A percentile compares a stretch with the other conserved stretches of the same genome.
Evolutionary conservation across 148 eudicot genomes (phyloP).

Genomic region (Cornus florida): DNA sequence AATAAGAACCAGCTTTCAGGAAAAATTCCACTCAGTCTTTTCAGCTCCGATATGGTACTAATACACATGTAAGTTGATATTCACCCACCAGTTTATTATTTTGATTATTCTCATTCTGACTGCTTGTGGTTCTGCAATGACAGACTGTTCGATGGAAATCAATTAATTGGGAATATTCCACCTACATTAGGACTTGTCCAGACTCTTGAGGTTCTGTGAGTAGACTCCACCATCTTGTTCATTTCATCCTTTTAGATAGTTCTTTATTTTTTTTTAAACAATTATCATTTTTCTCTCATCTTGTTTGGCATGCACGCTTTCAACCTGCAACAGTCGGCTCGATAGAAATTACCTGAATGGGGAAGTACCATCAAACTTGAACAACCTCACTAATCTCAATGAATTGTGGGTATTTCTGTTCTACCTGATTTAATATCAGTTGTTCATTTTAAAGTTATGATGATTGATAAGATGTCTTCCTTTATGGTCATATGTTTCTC

Average conservation of each 20-base stretch:
- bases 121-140: constrained; percentile 5
- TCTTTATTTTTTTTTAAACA: constrained; percentile 3
- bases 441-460: not conserved
- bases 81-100: not conserved
- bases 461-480: not conserved
- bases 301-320: not conserved
- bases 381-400: constrained; percentile 64
- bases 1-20: constrained; percentile 90
- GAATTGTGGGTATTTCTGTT: constrained; percentile 64
- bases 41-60: constrained; percentile 66
- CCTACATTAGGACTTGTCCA: constrained; percentile 60
- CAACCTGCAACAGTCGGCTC: constrained; percentile 55
- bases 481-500: not conserved
- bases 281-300: not conserved
- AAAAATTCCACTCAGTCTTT: constrained; percentile 60
- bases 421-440: not conserved
- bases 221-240: constrained; percentile 14
- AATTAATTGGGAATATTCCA: constrained; percentile 71
- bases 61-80: constrained; percentile 69
- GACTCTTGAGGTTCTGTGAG: constrained; percentile 93
- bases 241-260: not conserved
- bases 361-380: constrained; percentile 66
- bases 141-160: constrained; percentile 86
- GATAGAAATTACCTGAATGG: constrained; percentile 74
- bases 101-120: not conserved